Percentiles rank a stretch among this genome's conserved stretches.
Evolutionary conservation across 768 basidiomycete species (phyloP).

Genomic region (Rickenella mellea): DNA sequence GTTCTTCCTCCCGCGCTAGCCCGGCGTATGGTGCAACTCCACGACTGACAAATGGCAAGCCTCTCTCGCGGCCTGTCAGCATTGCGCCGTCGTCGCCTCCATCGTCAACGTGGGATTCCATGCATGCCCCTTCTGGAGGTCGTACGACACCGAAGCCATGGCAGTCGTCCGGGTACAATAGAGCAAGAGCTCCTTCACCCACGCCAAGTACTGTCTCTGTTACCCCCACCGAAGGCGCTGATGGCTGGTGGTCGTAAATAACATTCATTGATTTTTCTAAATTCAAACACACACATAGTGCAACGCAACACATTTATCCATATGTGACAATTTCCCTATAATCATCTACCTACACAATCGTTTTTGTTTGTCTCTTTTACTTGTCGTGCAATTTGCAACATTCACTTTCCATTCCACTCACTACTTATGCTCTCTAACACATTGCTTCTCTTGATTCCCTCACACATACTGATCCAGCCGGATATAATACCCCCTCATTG

Average conservation of each 20-base stretch:
- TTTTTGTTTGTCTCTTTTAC: too few relatives aligned
- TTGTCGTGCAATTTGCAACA: too few relatives aligned
- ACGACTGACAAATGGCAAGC: conserved; percentile 12
- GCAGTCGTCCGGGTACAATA: conserved; percentile 10
- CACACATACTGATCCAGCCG: too few relatives aligned
- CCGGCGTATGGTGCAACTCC: conserved; percentile 35
- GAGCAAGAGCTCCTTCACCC: conserved; percentile 48
- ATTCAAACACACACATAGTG: too few relatives aligned
- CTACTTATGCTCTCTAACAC: too few relatives aligned
- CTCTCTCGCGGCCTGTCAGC: conserved; percentile 33
- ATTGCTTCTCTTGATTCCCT: too few relatives aligned
- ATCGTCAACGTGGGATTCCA: conserved; percentile 68
- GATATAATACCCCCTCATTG: too few relatives aligned
- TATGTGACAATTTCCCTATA: too few relatives aligned
- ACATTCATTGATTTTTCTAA: too few relatives aligned
- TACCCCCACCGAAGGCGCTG: conserved; percentile 57
- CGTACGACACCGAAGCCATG: conserved; percentile 1
- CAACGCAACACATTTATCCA: too few relatives aligned
- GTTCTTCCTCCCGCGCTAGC: conserved; percentile 72
- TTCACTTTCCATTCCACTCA: too few relatives aligned
- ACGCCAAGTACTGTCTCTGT: conserved; percentile 69
- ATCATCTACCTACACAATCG: too few relatives aligned
- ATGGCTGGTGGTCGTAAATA: conserved; percentile 79
- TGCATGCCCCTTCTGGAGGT: conserved; percentile 34
- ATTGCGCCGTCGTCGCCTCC: conserved; percentile 39